Percentiles rank a stretch among this genome's conserved stretches.
These are phyloP conservation scores for Heterobasidion irregulare DNA, from an alignment of 1,284 basidiomycete species.

Conservation along the genomic window DNA sequence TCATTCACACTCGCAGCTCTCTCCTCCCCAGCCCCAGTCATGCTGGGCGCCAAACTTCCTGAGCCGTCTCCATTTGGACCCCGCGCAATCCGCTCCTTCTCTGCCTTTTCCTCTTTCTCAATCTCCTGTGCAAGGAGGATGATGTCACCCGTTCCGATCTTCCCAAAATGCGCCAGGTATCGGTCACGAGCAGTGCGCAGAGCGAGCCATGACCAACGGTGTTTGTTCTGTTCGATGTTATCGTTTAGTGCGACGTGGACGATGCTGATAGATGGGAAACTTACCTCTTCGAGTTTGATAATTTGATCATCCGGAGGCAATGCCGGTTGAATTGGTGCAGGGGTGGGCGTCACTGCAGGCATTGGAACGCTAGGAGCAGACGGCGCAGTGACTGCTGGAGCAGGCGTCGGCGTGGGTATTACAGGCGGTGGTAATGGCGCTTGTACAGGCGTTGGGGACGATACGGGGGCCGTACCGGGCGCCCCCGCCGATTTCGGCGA, in stretches of 20 bases:
- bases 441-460: neutral
- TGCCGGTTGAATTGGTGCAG: slow-evolving; percentile 13
- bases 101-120: slow-evolving; percentile 48
- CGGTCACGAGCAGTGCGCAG: slow-evolving; percentile 65
- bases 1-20: slow-evolving; percentile 1
- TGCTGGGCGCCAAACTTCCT: neutral
- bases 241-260: neutral
- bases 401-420: neutral
- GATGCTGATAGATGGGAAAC: neutral
- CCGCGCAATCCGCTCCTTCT: slow-evolving; percentile 29
- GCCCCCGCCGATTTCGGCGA: neutral
- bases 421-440: neutral
- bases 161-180: slow-evolving; percentile 64
- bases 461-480: neutral
- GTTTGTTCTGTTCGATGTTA: slow-evolving; percentile 44
- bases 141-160: slow-evolving; percentile 72
- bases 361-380: slow-evolving; percentile 7
- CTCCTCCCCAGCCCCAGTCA: slow-evolving; percentile 7
- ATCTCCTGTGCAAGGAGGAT: slow-evolving; percentile 57
- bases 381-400: slow-evolving; percentile 13
- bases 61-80: slow-evolving; percentile 6
- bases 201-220: slow-evolving; percentile 71
- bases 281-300: slow-evolving; percentile 53
- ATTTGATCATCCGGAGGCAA: slow-evolving; percentile 42
- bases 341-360: slow-evolving; percentile 21